Conservation (phyloP, 768 basidiomycete species). For the Boletus sp. region DNA sequence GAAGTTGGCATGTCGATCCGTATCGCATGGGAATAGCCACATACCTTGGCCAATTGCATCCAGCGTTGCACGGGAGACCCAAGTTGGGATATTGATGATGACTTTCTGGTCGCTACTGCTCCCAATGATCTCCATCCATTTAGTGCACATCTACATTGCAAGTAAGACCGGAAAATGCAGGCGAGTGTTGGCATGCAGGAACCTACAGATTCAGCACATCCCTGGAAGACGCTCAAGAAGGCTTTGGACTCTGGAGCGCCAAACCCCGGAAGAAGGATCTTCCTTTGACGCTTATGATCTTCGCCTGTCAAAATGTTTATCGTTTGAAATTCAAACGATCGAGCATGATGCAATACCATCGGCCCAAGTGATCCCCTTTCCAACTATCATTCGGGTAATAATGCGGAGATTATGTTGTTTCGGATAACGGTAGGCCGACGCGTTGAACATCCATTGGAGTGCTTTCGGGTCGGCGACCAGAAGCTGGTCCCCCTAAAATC, state of each 20-base stretch:
- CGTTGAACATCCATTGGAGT: conserved; percentile 37
- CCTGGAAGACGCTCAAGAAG: conserved; percentile 48
- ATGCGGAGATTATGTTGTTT: conserved; percentile 34
- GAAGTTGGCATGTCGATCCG: not conserved
- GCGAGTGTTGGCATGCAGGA: not conserved
- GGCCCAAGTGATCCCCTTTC: conserved; percentile 41
- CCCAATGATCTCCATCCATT: not conserved
- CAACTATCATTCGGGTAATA: conserved; percentile 20
- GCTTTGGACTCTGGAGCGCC: conserved; percentile 50
- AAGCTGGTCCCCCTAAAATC: conserved; percentile 42
- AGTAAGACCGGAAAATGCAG: not conserved
- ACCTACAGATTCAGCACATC: conserved; percentile 30
- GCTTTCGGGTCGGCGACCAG: conserved; percentile 51
- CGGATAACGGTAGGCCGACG: conserved; percentile 42
- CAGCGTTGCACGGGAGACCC: not conserved
- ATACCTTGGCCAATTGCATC: conserved; percentile 48
- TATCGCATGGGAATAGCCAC: not conserved
- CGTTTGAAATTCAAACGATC: conserved; percentile 8
- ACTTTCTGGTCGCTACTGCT: not conserved
- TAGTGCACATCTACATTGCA: not conserved
- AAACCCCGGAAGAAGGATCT: conserved; percentile 56
- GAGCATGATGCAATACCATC: conserved; percentile 30
- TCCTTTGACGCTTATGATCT: conserved; percentile 53
- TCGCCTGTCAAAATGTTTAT: conserved; percentile 24
- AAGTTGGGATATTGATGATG: not conserved